phyloP scores from a whole-genome alignment of 148 eudicot genomes.

The Nepenthes mirabilis region DNA sequence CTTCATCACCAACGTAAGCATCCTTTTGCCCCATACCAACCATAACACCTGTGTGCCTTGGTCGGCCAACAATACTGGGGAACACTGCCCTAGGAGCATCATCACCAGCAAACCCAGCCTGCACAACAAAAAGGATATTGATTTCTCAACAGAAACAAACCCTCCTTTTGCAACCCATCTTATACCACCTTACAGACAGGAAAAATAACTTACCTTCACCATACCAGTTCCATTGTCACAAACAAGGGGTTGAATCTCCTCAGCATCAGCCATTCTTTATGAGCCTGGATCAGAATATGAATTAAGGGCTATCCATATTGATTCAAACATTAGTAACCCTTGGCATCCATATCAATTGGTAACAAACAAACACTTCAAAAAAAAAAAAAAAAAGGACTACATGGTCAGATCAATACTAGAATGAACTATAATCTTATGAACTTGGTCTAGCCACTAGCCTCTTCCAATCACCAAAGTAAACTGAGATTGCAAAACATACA shows the following conservation, averaged over 20 bases:
- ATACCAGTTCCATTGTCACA: conserved; percentile 45
- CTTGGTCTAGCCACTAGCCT: too few species aligned
- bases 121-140: background rate
- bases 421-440: too few species aligned
- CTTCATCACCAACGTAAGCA: conserved; percentile 78
- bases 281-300: conserved; percentile 3
- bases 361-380: too few species aligned
- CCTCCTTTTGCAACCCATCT: background rate
- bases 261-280: conserved; percentile 30
- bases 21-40: conserved; percentile 86
- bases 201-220: conserved; percentile 21
- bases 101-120: conserved; percentile 87
- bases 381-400: too few species aligned
- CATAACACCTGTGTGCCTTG: conserved; percentile 83
- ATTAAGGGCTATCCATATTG: too few species aligned
- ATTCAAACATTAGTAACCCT: too few species aligned
- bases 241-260: conserved; percentile 38
- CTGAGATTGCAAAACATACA: too few species aligned
- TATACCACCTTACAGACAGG: background rate
- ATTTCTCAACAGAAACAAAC: background rate
- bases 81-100: conserved; percentile 83
- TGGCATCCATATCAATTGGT: too few species aligned
- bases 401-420: too few species aligned
- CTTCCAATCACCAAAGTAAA: too few species aligned
- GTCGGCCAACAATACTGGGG: conserved; percentile 73